phyloP scores from a whole-genome alignment of 495 filamentous ascomycete species.

The Xylaria scruposa region DNA sequence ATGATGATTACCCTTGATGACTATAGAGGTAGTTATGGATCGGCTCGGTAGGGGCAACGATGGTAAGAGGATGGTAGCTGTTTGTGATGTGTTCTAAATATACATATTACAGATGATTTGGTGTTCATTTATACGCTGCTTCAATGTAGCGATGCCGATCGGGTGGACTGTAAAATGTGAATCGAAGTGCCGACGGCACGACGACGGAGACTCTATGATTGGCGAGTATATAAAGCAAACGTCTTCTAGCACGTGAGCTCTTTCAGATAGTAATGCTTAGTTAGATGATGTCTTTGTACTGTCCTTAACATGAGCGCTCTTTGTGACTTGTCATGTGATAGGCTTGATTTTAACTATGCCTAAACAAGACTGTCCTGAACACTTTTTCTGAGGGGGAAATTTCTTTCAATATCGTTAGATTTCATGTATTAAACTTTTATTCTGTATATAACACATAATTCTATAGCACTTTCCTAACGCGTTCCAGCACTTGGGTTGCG shows the following conservation, averaged over 20 bases:
- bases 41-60: neutral
- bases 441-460: neutral
- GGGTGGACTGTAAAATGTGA: neutral
- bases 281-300: no score
- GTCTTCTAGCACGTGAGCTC: neutral
- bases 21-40: neutral
- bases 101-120: neutral
- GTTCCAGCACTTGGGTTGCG: constrained; percentile 42
- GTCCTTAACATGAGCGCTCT: no score
- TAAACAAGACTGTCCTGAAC: neutral
- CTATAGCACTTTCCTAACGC: constrained; percentile 23
- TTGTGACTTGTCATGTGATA: neutral
- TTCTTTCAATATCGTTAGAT: neutral
- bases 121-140: neutral
- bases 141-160: neutral
- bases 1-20: neutral
- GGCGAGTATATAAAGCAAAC: neutral
- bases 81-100: neutral
- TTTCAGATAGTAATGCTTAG: neutral
- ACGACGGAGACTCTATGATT: neutral
- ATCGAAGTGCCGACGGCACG: neutral
- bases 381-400: neutral
- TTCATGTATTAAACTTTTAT: neutral
- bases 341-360: neutral
- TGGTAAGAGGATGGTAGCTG: neutral